Base-by-base conservation (phyloP, 805 yeast species). In the Ogataea ramenticola region DNA sequence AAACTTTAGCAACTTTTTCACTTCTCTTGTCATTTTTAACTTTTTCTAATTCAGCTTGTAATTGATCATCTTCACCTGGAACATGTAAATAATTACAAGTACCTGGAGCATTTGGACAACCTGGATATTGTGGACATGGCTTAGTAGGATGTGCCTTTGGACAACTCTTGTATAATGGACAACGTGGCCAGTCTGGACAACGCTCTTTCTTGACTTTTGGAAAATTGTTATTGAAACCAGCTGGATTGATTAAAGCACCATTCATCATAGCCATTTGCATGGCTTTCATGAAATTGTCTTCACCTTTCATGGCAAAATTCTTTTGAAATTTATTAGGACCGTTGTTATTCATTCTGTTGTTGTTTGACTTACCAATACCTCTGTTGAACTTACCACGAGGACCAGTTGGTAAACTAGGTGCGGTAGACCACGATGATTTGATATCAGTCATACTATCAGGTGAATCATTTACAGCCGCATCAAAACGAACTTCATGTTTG, bases 101-200 rank as follows among this genome's bases (percentile, higher is more conserved):
- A 11, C 95, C 95, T 31, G 84, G 81, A 3, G 82, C 75, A 53
- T 83, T 82, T 22, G 86, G 74, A 65, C 96, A 88, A 53, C 81
- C 75, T 45, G 93, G 93, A 60, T 72, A 86, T 7, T 78, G 77
- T 63, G 74, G 77, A 62, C 96, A 88, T 7, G 70, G 70, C 54
- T 76, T 84, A 1, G 87, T 78, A 20, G 96, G 96, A 64, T 89
- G 96, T 3, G 88, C 78, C 57, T 75, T 80, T 36, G 72, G 74
- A 62, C 96, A 89, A 42, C 77, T 78, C 58, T 71, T 79, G 43
- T 67, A 56, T 14, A 26, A 17, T 14, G 74, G 71, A 64, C 93
- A 85, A 58, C 80, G 76, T 38, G 95, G 95, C 58, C 81, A 83
- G 38, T 78, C 71, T 32, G 67, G 70, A 59, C 95, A 85, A 57